These are phyloP conservation scores for Aspergillus sp. DNA, from an alignment of 2,329 filamentous ascomycete genomes.

Conservation along the genomic window DNA sequence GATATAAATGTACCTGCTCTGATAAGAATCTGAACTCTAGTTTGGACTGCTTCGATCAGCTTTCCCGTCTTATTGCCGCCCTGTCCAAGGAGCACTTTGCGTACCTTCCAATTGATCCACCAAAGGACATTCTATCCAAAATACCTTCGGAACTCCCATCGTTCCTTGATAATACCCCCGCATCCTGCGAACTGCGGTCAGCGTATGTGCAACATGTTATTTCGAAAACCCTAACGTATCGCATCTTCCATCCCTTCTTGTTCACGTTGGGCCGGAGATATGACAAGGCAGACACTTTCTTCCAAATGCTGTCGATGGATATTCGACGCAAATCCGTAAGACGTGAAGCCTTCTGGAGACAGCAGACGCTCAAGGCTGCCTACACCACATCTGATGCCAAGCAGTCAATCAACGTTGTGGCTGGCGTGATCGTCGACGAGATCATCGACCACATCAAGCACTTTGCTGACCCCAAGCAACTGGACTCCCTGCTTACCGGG, in stretches of 20 bases:
- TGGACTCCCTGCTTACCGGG: conserved; percentile 47
- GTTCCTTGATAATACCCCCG: conserved; percentile 49
- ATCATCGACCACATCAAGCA: conserved; percentile 52
- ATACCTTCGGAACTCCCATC: conserved; percentile 51
- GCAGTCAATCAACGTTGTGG: conserved; percentile 52
- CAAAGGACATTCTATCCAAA: conserved; percentile 46
- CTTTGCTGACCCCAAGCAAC: conserved; percentile 47
- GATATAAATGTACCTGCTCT: conserved; percentile 40
- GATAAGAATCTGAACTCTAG: conserved; percentile 38
- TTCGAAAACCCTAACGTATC: conserved; percentile 51
- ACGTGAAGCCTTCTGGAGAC: conserved; percentile 55
- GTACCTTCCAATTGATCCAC: conserved; percentile 48
- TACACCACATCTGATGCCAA: conserved; percentile 55
- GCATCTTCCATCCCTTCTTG: conserved; percentile 55
- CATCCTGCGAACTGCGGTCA: conserved; percentile 49
- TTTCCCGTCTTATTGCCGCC: conserved; percentile 48
- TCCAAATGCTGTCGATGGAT: conserved; percentile 51
- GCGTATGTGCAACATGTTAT: conserved; percentile 54
- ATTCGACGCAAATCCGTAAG: conserved; percentile 53
- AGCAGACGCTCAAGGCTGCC: conserved; percentile 54
- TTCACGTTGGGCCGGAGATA: conserved; percentile 52
- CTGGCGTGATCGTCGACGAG: conserved; percentile 53
- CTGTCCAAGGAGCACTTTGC: conserved; percentile 49
- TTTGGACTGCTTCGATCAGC: conserved; percentile 48
- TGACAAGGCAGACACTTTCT: conserved; percentile 53